Evolutionary conservation across 2,329 filamentous ascomycete genomes (phyloP).

Genomic region (Colletotrichum plurivorum): DNA sequence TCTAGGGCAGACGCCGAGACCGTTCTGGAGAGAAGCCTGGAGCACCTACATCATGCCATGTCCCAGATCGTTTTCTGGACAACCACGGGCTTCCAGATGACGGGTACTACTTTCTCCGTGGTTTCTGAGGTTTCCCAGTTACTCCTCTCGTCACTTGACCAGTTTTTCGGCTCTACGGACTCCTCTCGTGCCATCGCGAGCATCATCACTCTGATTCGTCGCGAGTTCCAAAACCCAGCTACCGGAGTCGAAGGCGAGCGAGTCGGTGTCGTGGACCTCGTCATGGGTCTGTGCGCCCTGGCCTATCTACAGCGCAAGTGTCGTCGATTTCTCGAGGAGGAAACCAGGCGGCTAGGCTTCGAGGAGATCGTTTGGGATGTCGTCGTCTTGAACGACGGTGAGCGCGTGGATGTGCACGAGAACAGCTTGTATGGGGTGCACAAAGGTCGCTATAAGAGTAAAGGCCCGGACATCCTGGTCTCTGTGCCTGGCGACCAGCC

Average conservation of each 20-base stretch:
- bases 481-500: constrained; percentile 43
- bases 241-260: constrained; percentile 72
- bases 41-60: constrained; percentile 70
- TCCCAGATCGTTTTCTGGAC: constrained; percentile 73
- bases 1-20: constrained; percentile 68
- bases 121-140: constrained; percentile 71
- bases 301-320: constrained; percentile 74
- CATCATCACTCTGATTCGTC: constrained; percentile 74
- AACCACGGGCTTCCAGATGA: constrained; percentile 71
- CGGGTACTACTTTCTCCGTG: constrained; percentile 67
- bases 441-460: constrained; percentile 43
- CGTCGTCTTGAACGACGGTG: constrained; percentile 72
- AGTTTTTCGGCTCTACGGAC: constrained; percentile 78
- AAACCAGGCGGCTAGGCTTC: constrained; percentile 59
- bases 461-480: constrained; percentile 41
- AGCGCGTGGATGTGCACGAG: constrained; percentile 68
- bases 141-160: constrained; percentile 71
- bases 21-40: constrained; percentile 69
- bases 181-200: constrained; percentile 77
- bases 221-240: constrained; percentile 75
- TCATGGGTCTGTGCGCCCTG: constrained; percentile 72
- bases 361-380: constrained; percentile 78
- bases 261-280: constrained; percentile 72
- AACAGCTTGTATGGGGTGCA: constrained; percentile 52
- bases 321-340: constrained; percentile 64